Conservation (phyloP, 306 rosid genomes). For the Cucumis cinereus region DNA sequence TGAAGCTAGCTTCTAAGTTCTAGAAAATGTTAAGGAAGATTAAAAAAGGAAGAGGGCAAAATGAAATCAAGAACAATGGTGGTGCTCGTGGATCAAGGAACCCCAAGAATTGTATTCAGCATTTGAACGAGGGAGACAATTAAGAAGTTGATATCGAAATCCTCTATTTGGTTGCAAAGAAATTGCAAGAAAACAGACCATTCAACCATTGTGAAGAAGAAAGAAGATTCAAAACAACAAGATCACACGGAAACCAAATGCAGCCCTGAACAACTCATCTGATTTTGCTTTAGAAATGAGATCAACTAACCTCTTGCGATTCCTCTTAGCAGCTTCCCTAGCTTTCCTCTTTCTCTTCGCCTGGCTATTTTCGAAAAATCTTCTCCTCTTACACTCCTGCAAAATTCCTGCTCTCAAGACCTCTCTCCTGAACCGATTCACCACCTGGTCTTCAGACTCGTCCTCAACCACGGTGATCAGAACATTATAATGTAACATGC, state of each 20-base stretch:
- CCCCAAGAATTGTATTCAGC: background rate
- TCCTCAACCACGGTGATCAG: slow-evolving; percentile 17
- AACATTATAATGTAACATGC: slow-evolving; percentile 9
- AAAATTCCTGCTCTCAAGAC: slow-evolving; percentile 23
- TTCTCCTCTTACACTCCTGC: slow-evolving; percentile 24
- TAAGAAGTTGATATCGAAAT: background rate
- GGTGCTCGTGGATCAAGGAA: background rate
- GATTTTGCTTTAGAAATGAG: background rate
- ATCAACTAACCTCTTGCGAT: slow-evolving; percentile 17
- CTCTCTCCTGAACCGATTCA: slow-evolving; percentile 17
- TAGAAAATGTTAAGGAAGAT: background rate
- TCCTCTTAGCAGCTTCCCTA: slow-evolving; percentile 20
- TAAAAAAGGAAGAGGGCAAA: background rate
- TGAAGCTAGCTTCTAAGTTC: background rate
- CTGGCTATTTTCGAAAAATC: slow-evolving; percentile 18
- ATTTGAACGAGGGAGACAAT: background rate
- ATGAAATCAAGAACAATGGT: background rate
- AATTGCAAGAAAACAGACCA: background rate
- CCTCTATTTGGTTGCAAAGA: background rate
- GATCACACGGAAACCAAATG: background rate
- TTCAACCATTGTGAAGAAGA: background rate
- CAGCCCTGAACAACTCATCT: background rate
- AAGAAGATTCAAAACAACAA: background rate
- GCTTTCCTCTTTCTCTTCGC: slow-evolving; percentile 23
- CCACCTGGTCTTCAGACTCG: slow-evolving; percentile 19